Conservation (phyloP, 179 eudicot genomes). For the Silene vulgaris region DNA sequence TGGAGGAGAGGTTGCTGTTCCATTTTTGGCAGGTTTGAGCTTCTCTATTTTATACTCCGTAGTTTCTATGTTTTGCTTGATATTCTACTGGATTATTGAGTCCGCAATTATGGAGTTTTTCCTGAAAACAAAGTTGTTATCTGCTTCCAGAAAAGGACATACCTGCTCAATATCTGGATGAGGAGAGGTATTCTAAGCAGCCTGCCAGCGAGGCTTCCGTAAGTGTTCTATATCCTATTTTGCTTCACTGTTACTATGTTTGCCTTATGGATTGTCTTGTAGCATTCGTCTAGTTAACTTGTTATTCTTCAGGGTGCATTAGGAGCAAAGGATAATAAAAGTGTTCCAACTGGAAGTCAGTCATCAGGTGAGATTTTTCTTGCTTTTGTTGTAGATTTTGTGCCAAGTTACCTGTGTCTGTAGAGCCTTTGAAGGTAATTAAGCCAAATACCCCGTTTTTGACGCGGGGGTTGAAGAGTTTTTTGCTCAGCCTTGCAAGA, state of each 20-base stretch:
- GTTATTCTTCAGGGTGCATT: slow-evolving; percentile 49
- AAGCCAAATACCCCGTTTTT: not conserved
- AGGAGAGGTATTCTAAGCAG: slow-evolving; percentile 62
- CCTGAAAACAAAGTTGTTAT: not conserved
- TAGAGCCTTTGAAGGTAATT: slow-evolving; percentile 4
- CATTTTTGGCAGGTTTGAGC: slow-evolving; percentile 70
- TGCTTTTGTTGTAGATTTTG: not conserved
- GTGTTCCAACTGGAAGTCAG: slow-evolving; percentile 42
- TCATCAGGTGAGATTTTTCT: slow-evolving; percentile 50
- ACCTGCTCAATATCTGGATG: slow-evolving; percentile 69
- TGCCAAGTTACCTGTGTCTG: not conserved
- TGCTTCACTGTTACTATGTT: slow-evolving; percentile 4
- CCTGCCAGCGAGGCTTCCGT: slow-evolving; percentile 74
- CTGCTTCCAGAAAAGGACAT: slow-evolving; percentile 79
- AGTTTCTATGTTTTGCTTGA: not conserved
- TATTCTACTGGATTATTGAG: not conserved
- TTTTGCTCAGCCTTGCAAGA: not conserved
- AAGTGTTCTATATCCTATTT: slow-evolving; percentile 23
- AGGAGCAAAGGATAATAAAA: slow-evolving; percentile 41
- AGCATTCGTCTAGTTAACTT: slow-evolving; percentile 12
- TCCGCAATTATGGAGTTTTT: not conserved
- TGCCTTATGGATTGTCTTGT: slow-evolving; percentile 7
- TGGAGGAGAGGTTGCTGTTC: slow-evolving; percentile 96
- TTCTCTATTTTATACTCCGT: not conserved
- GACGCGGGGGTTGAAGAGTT: not conserved